Base-by-base conservation (phyloP, 2,329 filamentous ascomycete genomes). In the Lachnellula subtilissima region DNA sequence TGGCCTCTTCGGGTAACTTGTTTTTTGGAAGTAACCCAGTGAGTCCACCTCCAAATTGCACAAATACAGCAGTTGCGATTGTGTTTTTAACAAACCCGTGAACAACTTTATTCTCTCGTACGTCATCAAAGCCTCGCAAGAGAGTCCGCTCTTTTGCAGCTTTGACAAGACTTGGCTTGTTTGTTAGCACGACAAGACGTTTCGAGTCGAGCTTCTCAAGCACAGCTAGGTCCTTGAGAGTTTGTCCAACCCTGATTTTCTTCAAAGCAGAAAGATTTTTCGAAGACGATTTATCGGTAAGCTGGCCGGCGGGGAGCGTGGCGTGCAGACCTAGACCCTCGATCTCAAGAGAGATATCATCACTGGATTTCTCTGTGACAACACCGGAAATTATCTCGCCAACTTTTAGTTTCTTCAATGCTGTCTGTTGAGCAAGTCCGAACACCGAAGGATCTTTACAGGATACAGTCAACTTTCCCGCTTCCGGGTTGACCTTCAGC, bases 391-490 rank as follows among this genome's bases (percentile, higher is more conserved):
- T 87, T 43, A 93, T 69, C 52, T 87, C 79, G 37, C 93, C 92
- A 42, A 89, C 75, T 58, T 85, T 80, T 22, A 97, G 77, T 42
- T 83, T 82, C 67, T 88, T 85, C 64, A 96, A 84, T 1, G 88
- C 88, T 57, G 84, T 82, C 67, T 94, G 89, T 67, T 89, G 88
- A 40, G 89, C 85, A 19, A 84, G 66, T 9, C 88, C 88, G 65
- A 94, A 90, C 0, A 84, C 83, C 25, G 86, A 83, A 8, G 89
- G 89, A 64, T 96, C 91, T 73, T 96, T 96, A 79, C 94, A 99
- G 19, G 93, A 96, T 4, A 99, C 89, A 39, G 90, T 83, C 62
- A 99, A 82, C 63, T 88, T 86, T 58, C 81, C 79, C 40, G 82
- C 77, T 55, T 87, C 84, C 1, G 85, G 76, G 64, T 96, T 85